Evolutionary conservation across 495 filamentous ascomycete species (phyloP).

Genomic region (Daldinia caldariorum): DNA sequence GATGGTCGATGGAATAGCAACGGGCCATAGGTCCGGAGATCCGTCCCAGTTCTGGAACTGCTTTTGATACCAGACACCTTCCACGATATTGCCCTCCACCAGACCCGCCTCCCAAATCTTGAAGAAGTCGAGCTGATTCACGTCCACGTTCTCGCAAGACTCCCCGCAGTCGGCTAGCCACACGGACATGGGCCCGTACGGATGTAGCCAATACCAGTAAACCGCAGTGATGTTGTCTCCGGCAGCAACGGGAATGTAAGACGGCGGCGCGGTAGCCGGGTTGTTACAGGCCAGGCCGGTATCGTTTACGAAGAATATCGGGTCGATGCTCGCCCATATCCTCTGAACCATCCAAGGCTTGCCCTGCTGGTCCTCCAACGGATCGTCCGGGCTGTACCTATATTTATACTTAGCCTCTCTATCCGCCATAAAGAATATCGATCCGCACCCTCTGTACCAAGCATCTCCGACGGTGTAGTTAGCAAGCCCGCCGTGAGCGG

Average conservation of each 20-base stretch:
- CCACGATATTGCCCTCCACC: slow-evolving; percentile 57
- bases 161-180: slow-evolving; percentile 59
- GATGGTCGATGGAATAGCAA: slow-evolving; percentile 58
- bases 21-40: slow-evolving; percentile 57
- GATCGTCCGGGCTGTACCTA: slow-evolving; percentile 55
- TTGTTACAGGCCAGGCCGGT: slow-evolving; percentile 55
- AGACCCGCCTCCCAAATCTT: slow-evolving; percentile 64
- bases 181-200: slow-evolving; percentile 61
- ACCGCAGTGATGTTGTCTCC: slow-evolving; percentile 58
- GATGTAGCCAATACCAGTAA: slow-evolving; percentile 64
- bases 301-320: slow-evolving; percentile 53
- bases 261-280: slow-evolving; percentile 53
- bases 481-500: slow-evolving; percentile 56
- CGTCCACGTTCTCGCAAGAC: slow-evolving; percentile 53
- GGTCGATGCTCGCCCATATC: slow-evolving; percentile 56
- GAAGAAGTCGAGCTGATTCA: slow-evolving; percentile 57
- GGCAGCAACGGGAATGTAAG: slow-evolving; percentile 55
- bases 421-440: background rate
- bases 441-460: slow-evolving; percentile 59
- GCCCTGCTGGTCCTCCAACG: slow-evolving; percentile 49
- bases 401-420: slow-evolving; percentile 4
- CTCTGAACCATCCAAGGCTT: slow-evolving; percentile 59
- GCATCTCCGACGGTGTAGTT: slow-evolving; percentile 62
- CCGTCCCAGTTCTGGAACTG: slow-evolving; percentile 60
- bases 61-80: slow-evolving; percentile 64